Evolutionary conservation across 83 land plant species (phyloP), one percentile per base, ranked within the genome.

Genomic region (Diphasiastrum complanatum): DNA sequence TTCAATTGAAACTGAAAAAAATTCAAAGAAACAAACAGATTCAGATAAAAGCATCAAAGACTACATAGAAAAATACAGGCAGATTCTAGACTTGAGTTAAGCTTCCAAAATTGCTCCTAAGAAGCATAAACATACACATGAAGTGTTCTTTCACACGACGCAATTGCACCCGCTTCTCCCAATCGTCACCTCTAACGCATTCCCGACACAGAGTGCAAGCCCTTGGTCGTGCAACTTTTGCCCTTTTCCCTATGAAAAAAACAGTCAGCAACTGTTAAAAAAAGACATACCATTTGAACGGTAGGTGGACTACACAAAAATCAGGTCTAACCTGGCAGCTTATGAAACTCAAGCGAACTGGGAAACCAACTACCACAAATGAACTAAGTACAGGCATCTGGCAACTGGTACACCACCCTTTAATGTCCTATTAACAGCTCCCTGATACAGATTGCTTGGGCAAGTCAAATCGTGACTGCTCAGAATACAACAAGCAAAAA

Each of bases 191-290:
- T 46, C 83, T 68, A 36, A 92, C 75, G 52, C 98, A 92, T 61
- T 92, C 98, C 46, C 98, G 73, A 61, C 98, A 92, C 1, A 92
- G 75, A 2, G 98, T 92, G 63, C 98, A 88, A 31, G 63, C 76
- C 60, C 98, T 71, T 47, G 98, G 83, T 6, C 80, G 73, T 1
- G 81, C 75, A 20, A 85, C 96, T 46, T 64, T 76, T 51, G 86
- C 91, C 69, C 65, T 84, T 60, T 72, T 79, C 40, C 55, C 60
- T 61, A 73, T 83, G 78, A 59, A 34, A 4, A 36, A 66, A 29
- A 32, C 29, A 25, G 24, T 20, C 40, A 56, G 23, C 23, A 23
- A 34, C 40, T 41, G 56, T 27, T n/a, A 5, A 12, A 32, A 23
- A 4, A 45, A 4, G 33, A 23, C 14, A 52, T 11, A 11, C 23